phyloP scores from a whole-genome alignment of 768 basidiomycete species.

The Auriscalpium microsporum region DNA sequence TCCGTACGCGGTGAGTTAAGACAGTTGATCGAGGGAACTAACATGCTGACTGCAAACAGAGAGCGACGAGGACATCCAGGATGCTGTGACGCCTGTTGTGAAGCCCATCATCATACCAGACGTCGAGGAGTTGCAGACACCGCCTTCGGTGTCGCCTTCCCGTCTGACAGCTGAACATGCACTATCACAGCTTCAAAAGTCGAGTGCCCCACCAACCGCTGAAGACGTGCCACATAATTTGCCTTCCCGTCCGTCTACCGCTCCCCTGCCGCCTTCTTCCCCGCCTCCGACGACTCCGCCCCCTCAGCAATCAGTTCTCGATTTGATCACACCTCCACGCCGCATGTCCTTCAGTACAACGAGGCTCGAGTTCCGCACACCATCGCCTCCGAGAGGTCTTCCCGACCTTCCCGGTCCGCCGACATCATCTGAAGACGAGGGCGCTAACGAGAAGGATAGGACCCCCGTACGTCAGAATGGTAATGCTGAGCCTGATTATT shows the following conservation, averaged over 20 bases:
- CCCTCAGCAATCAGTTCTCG: slow-evolving; percentile 12
- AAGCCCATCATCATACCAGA: slow-evolving; percentile 10
- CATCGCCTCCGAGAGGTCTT: slow-evolving; percentile 52
- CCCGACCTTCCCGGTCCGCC: slow-evolving; percentile 64
- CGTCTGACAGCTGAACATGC: not conserved
- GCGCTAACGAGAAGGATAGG: slow-evolving; percentile 23
- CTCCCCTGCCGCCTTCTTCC: not conserved
- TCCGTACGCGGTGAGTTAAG: slow-evolving; percentile 4
- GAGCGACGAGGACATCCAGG: slow-evolving; percentile 28
- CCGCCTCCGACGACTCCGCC: slow-evolving; percentile 14
- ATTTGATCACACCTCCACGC: slow-evolving; percentile 41
- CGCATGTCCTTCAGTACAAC: slow-evolving; percentile 32
- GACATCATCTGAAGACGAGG: slow-evolving; percentile 44
- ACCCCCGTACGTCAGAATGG: slow-evolving; percentile 18
- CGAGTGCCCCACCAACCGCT: not conserved
- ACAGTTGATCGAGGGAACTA: slow-evolving; percentile 13
- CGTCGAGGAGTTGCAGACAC: slow-evolving; percentile 21
- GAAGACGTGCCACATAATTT: not conserved
- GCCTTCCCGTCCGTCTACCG: not conserved
- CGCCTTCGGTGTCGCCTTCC: slow-evolving; percentile 17
- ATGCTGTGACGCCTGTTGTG: slow-evolving; percentile 6
- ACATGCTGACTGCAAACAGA: slow-evolving; percentile 21
- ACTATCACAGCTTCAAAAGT: not conserved
- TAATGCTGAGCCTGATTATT: slow-evolving; percentile 19
- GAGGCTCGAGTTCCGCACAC: slow-evolving; percentile 47